Percentiles rank a stretch among this genome's conserved stretches.
phyloP scores from a whole-genome alignment of 2,329 filamentous ascomycete species.

The Diatrype stigma region DNA sequence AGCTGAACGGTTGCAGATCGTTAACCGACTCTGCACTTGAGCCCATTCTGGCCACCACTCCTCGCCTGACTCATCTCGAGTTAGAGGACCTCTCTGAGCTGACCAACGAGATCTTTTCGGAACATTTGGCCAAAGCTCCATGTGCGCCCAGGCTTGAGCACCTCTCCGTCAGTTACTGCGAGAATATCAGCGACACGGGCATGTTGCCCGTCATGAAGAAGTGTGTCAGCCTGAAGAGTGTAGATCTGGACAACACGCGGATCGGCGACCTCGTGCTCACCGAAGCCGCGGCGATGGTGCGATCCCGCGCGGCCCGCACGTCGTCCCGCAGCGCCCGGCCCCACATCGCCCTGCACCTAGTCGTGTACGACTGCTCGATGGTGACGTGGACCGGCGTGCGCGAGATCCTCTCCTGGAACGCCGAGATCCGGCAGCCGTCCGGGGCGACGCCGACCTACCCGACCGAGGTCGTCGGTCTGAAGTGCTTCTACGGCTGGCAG shows the following conservation, averaged over 20 bases:
- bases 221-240: slow-evolving; percentile 62
- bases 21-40: slow-evolving; percentile 71
- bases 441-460: slow-evolving; percentile 53
- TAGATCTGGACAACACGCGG: slow-evolving; percentile 91
- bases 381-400: slow-evolving; percentile 90
- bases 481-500: slow-evolving; percentile 95
- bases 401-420: slow-evolving; percentile 81
- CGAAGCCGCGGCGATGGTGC: slow-evolving; percentile 79
- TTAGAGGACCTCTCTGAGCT: slow-evolving; percentile 79
- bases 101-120: slow-evolving; percentile 67
- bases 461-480: slow-evolving; percentile 76
- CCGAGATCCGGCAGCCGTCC: slow-evolving; percentile 59
- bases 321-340: slow-evolving; percentile 39
- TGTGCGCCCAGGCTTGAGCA: slow-evolving; percentile 71
- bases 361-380: slow-evolving; percentile 87
- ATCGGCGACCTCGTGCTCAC: slow-evolving; percentile 81
- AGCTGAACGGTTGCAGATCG: slow-evolving; percentile 71
- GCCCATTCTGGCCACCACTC: slow-evolving; percentile 69
- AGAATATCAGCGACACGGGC: slow-evolving; percentile 75
- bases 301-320: slow-evolving; percentile 52
- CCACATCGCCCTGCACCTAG: slow-evolving; percentile 64
- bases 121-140: slow-evolving; percentile 71
- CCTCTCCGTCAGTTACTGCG: slow-evolving; percentile 86
- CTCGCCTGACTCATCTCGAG: slow-evolving; percentile 79
- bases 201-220: slow-evolving; percentile 78